Base-by-base conservation (phyloP, 345 rosid species). In the Eucalyptus fibrosa region DNA sequence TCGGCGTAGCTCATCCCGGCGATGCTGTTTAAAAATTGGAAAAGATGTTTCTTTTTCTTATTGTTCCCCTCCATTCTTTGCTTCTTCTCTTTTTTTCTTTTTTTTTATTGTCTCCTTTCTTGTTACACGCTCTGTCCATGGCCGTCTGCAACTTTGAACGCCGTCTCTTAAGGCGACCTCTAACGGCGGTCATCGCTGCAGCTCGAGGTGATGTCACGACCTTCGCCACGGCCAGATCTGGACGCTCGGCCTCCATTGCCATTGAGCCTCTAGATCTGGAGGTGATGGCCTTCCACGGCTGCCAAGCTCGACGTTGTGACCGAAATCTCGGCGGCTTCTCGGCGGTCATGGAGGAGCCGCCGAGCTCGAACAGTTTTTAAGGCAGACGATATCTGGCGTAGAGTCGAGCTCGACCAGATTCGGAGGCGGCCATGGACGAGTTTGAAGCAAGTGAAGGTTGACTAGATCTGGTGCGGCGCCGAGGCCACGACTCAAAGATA, bases 161-260 rank as follows among this genome's bases (percentile, higher is more conserved):
- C 53, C 7, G 0, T 6, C 18, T 15, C 18, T 50, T 50, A 50
- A 15, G 3, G 53, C 53, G 19, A 50, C 53, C 53, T 16, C 53
- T 50, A 50, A 5, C 1, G 2, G 26, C 24, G 24, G 59, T 53
- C 24, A 53, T 53, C 0, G 62, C 62, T 9, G 62, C 62, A 59
- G 0, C 28, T 24, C 28, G 14, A 59, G 62, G 62, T 59, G 0
- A 24, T 23, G 0, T 24, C 30, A 59, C 2, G 30, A 24, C 13
- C 62, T 59, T 59, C 30, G 13, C 30, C 4, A 56, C 1, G 30
- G 62, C 62, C 62, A 23, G 62, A 56, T 56, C 30, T 9, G 30
- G 62, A 53, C 30, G 13, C 62, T 56, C 62, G 62, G 28, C 3
- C 28, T 23, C 11, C 62, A 56, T 56, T 56, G 62, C 62, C 62